These are phyloP conservation scores for Russula earlei DNA, from an alignment of 768 basidiomycete species.

Conservation along the genomic window DNA sequence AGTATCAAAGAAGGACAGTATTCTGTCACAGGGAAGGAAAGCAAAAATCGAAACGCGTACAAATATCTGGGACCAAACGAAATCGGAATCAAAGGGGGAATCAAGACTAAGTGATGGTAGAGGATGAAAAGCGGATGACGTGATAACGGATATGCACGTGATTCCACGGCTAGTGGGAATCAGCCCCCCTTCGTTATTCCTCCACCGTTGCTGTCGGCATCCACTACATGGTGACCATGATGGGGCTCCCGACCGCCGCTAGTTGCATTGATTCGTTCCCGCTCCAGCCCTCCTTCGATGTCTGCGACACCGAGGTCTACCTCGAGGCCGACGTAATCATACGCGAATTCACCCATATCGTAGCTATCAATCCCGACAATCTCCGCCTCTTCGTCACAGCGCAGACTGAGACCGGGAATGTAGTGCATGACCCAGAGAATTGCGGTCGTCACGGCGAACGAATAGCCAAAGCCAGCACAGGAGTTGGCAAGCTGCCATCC, in stretches of 20 bases:
- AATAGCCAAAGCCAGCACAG: slow-evolving; percentile 26
- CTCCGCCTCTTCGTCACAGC: slow-evolving; percentile 23
- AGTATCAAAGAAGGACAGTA: too few species aligned
- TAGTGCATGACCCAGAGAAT: slow-evolving; percentile 37
- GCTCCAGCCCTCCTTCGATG: slow-evolving; percentile 15
- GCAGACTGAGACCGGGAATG: slow-evolving; percentile 35
- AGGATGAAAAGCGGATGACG: too few species aligned
- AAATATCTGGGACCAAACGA: too few species aligned
- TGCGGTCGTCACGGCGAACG: slow-evolving; percentile 30
- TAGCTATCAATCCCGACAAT: slow-evolving; percentile 59
- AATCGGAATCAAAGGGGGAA: too few species aligned
- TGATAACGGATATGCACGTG: too few species aligned
- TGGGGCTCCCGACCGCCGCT: slow-evolving; percentile 17
- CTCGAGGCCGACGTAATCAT: slow-evolving; percentile 73
- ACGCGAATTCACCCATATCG: slow-evolving; percentile 85
- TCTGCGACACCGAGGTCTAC: slow-evolving; percentile 17
- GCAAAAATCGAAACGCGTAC: too few species aligned
- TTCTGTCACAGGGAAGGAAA: too few species aligned
- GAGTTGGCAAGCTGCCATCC: slow-evolving; percentile 36
- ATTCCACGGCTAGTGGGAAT: too few species aligned
- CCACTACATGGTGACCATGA: slow-evolving; percentile 1
- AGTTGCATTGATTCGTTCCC: slow-evolving; percentile 16
- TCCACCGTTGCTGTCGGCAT: slow-evolving; percentile 1
- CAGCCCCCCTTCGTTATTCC: too few species aligned
- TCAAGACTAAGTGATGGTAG: too few species aligned